Base-by-base conservation (phyloP, 495 filamentous ascomycete species). In the Trichoderma virens region DNA sequence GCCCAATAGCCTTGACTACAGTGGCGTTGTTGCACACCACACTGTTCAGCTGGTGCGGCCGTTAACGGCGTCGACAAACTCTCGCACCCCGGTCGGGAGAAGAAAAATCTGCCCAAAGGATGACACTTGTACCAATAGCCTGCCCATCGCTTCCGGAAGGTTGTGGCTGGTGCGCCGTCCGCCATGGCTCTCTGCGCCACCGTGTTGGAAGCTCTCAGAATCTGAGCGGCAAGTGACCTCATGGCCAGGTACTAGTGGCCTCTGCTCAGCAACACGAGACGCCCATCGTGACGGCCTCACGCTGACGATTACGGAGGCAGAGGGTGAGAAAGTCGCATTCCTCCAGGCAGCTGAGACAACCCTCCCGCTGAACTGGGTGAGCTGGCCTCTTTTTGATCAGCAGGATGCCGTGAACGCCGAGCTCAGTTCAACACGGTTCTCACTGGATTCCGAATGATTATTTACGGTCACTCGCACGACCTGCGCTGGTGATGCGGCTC, bases 341-440 rank as follows among this genome's bases (percentile, higher is more conserved):
- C 18, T 25, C 51, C 7, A 56, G 51, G 51, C 51, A 56, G 51
- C 51, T 56, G 51, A 56, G 51, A 56, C 51, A 56, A 56, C 25
- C 9, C 51, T 27, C 43, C 5, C n/a, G n/a, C n/a, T n/a, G n/a
- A 20, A 47, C 43, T 23, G 5, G 43, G 20, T 20, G 43, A 47
- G 18, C 6, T 23, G 43, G 43, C 43, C 18, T 47, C 18, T 7
- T 6, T 6, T 23, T 47, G 43, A 47, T 47, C 43, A 47, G 43
- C 4, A 47, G 43, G n/a, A 23, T 20, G 43, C 43, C n/a, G 20
- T 23, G 43, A 23, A n/a, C 18, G 18, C 8, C 43, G 18, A 20
- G 8, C 43, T n/a, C 43, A 23, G 43, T 23, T 47, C 20, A n/a
- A 47, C 43, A 1, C n/a, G 23, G 9, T 25, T 47, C 9, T 20